Percentiles rank a stretch among this genome's conserved stretches.
These are phyloP conservation scores for Wickerhamiella azyma DNA, from an alignment of 805 yeast species.

Conservation along the genomic window DNA sequence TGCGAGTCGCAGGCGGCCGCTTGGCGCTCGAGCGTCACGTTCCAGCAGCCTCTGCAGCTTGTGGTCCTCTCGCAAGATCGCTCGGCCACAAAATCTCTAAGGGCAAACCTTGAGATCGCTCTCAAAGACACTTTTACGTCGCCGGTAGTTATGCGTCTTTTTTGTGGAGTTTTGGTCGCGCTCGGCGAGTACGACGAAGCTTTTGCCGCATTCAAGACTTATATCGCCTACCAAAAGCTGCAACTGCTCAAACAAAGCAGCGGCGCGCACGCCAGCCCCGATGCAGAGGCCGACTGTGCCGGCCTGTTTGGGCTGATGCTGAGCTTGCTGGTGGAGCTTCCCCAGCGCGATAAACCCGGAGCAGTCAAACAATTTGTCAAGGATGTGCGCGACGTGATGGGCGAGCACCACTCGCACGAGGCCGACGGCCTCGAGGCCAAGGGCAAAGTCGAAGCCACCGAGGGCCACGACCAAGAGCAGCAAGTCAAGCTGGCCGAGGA, in stretches of 20 bases:
- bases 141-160: conserved; percentile 23
- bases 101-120: not conserved
- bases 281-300: conserved; percentile 15
- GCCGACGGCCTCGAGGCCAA: too few species aligned
- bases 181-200: conserved; percentile 24
- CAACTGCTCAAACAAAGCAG: conserved; percentile 16
- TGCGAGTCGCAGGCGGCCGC: conserved; percentile 16
- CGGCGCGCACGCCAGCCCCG: conserved; percentile 20
- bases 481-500: not conserved
- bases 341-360: not conserved
- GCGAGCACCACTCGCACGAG: conserved; percentile 10
- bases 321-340: not conserved
- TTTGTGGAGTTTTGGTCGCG: conserved; percentile 19
- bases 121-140: conserved; percentile 25
- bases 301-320: conserved; percentile 14
- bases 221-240: conserved; percentile 21
- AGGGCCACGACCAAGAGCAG: not conserved
- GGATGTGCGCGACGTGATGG: conserved; percentile 11
- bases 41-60: conserved; percentile 11
- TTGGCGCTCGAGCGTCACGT: conserved; percentile 16
- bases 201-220: conserved; percentile 23
- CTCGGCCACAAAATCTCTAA: not conserved
- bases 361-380: not conserved
- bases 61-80: conserved; percentile 1
- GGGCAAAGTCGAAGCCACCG: too few species aligned